Base-by-base conservation (phyloP, 2,329 filamentous ascomycete species). In the Neurospora crassa region DNA sequence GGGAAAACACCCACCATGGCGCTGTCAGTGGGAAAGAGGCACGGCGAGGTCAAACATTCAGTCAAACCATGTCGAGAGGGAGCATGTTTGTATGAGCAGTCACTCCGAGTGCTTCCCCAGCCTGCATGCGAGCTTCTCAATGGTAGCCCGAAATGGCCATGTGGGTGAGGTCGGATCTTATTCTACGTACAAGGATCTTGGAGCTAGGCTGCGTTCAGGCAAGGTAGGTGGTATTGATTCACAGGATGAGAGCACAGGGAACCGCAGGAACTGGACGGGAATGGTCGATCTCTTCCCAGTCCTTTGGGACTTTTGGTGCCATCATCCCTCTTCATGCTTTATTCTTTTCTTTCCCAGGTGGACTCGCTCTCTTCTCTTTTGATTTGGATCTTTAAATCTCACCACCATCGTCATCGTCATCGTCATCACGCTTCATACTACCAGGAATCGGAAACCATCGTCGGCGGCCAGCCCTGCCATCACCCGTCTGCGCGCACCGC, bases 251-350 rank as follows among this genome's bases (percentile, higher is more conserved):
- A 63, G 24, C 53, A 63, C 53, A 34, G 53, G 53, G 53, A 63
- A 63, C 53, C 53, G 29, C 53, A 63, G 53, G 53, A 69, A 63
- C 59, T 40, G 45, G 47, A 69, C 68, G 67, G 67, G 40, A 47
- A 45, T 71, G 45, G 70, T 20, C 70, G 53, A 71, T 71, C 70
- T 10, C 45, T n/a, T 69, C 70, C 70, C 68, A 67, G 70, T 34
- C 24, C 40, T 71, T 59, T 71, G 68, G 69, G n/a, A 63, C 34
- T 63, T 63, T 67, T 24, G 43, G n/a, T 29, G 45, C 59, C 24
- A 68, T 41, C 43, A 53, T 41, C 47, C 47, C 14, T 63, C 53
- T 16, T 18, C 53, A 1, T 34, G 8, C 34, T 29, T 63, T 34
- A 11, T 10, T 63, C 24, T 63, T 16, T 63, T 34, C 34, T 59